phyloP scores from a whole-genome alignment of 305 asterid species.

The Fraxinus dipetala region DNA sequence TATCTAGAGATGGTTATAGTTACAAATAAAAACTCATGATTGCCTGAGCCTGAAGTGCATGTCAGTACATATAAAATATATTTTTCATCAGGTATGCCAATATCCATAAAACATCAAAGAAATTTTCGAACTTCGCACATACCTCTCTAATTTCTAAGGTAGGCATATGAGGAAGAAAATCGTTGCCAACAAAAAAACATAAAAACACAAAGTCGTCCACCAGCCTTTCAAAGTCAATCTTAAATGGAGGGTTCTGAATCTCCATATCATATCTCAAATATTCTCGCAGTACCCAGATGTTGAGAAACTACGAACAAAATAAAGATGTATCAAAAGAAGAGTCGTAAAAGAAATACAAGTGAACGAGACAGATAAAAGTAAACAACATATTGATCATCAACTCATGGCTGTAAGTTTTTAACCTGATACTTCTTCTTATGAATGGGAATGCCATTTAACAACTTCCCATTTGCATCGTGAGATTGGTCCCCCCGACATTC shows the following conservation, averaged over 20 bases:
- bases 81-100: slow-evolving; percentile 13
- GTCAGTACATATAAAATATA: slow-evolving; percentile 15
- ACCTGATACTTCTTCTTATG: slow-evolving; percentile 96
- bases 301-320: slow-evolving; percentile 62
- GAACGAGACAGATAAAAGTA: slow-evolving; percentile 17
- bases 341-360: slow-evolving; percentile 10
- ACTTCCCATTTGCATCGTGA: slow-evolving; percentile 47
- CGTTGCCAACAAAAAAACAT: slow-evolving; percentile 97
- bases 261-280: slow-evolving; percentile 85
- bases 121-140: slow-evolving; percentile 22
- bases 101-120: slow-evolving; percentile 13
- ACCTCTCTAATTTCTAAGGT: slow-evolving; percentile 99
- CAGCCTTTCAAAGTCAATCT: slow-evolving; percentile 81
- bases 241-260: slow-evolving; percentile 67
- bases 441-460: slow-evolving; percentile 58
- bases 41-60: slow-evolving; percentile 14
- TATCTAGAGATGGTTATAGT: slow-evolving; percentile 16
- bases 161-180: slow-evolving; percentile 99
- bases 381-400: slow-evolving; percentile 24
- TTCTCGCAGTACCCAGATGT: slow-evolving; percentile 92
- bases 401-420: slow-evolving; percentile 20
- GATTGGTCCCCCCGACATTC: slow-evolving; percentile 57
- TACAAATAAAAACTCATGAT: slow-evolving; percentile 10
- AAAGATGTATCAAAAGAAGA: slow-evolving; percentile 29
- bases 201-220: slow-evolving; percentile 96